Evolutionary conservation across 768 basidiomycete genomes (phyloP), one percentile per base, ranked within the genome.

Genomic region (Suillus subluteus): DNA sequence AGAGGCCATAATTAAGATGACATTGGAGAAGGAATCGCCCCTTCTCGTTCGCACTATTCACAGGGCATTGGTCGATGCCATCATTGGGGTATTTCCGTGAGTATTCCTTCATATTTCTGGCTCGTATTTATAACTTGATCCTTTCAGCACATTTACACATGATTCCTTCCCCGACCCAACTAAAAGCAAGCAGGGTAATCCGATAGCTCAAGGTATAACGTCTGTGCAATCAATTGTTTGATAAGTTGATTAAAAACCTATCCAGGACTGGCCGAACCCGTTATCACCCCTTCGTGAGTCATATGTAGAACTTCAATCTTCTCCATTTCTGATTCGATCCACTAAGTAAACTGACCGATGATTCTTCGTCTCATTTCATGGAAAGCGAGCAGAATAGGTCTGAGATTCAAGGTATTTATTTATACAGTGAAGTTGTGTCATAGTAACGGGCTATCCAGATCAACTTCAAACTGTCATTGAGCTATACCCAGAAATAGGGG

Each of bases 51-150:
- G 35, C 2, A 9, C n/a, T 9, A 11, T 56, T 6, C 55, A 65
- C 62, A 69, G 69, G 44, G 66, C 73, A 18, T 1, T 78, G 55
- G 72, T 72, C 12, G 73, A 76, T 26, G 72, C 70, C 3, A 65
- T 74, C 50, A 16, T 81, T 5, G 72, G 76, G 11, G 61, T 68
- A 12, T 65, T 72, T 7, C 16, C 67, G 21, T 35, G 21, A 15
- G 9, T 68, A 3, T 81, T 48, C 48, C 71, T 66, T 52, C 9
- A 16, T 0, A 23, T 37, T 1, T 26, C 4, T 56, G 21, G 18
- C 2, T 18, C n/a, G 8, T 38, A 21, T 40, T 32, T 63, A 58
- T 3, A 18, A 26, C 62, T 54, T 11, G 65, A 15, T n/a, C 0
- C 7, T 0, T 11, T 12, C 26, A 23, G 43, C 13, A 76, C 71